Conservation (phyloP, 371 early-diverging fungal genomes). For the Mortierella sp. region DNA sequence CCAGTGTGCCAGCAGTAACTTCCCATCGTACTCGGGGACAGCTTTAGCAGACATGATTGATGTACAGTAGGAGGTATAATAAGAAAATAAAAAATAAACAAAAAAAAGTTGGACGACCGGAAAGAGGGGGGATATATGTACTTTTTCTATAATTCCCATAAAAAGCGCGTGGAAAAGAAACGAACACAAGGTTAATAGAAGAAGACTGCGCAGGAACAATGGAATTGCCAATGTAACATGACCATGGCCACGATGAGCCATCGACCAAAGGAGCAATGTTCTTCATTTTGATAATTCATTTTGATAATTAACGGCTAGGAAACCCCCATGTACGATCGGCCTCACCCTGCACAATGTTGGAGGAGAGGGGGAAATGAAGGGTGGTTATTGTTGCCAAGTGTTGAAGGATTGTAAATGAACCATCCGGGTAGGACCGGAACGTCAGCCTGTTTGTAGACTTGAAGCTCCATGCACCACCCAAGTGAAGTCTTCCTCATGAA, state of each 20-base stretch:
- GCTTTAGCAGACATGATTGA: conserved; percentile 94
- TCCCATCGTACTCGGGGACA: conserved; percentile 97
- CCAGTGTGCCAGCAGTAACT: conserved; percentile 92
- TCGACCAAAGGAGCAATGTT: not conserved
- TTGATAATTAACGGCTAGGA: not conserved
- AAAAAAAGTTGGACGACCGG: not conserved
- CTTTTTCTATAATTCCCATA: conserved; percentile 8
- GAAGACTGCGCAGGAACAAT: conserved; percentile 1
- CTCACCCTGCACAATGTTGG: not conserved
- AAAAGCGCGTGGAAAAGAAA: not conserved
- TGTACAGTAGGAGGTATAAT: not conserved
- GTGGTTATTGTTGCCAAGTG: not conserved
- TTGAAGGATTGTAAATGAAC: not conserved
- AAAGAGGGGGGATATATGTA: not conserved
- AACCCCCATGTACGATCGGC: not conserved
- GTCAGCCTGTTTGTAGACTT: not conserved
- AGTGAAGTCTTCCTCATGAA: not conserved
- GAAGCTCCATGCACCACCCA: not conserved
- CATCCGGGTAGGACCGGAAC: conserved; percentile 9
- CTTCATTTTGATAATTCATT: not conserved
- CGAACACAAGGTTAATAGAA: conserved; percentile 21
- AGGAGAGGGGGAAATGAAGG: not conserved
- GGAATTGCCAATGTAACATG: not conserved
- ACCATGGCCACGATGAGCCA: not conserved
- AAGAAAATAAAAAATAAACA: not conserved